phyloP scores from a whole-genome alignment of 2,329 filamentous ascomycete genomes.

The Raffaelea ambrosiae region DNA sequence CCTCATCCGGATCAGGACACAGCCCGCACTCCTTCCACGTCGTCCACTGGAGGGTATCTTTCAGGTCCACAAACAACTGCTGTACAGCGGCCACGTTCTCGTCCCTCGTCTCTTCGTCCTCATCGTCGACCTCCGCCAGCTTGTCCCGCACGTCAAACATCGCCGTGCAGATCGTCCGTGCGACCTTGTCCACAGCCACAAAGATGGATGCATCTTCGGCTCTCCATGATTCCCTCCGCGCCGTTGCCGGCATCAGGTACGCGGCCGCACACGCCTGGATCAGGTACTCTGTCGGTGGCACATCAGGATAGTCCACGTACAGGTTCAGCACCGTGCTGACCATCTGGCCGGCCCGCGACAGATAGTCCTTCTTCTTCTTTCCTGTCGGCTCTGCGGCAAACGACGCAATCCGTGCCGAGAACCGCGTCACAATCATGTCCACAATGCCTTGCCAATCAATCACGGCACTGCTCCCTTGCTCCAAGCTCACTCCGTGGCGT shows the following conservation, averaged over 20 bases:
- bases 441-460: conserved; percentile 59
- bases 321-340: conserved; percentile 17
- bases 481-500: conserved; percentile 21
- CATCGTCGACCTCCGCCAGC: conserved; percentile 6
- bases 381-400: conserved; percentile 22
- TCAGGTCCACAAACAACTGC: conserved; percentile 13
- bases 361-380: not conserved
- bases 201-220: conserved; percentile 35
- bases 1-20: conserved; percentile 20
- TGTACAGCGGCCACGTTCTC: conserved; percentile 1
- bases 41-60: conserved; percentile 22
- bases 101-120: conserved; percentile 8
- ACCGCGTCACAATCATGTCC: conserved; percentile 58
- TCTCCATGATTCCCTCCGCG: conserved; percentile 21
- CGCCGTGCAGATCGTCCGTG: conserved; percentile 27
- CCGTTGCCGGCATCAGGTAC: conserved; percentile 26
- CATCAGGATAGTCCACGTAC: conserved; percentile 32
- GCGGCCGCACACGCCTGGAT: conserved; percentile 36
- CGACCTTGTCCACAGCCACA: conserved; percentile 30
- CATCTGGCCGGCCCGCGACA: conserved; percentile 29
- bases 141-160: conserved; percentile 20
- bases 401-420: conserved; percentile 42
- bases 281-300: conserved; percentile 4
- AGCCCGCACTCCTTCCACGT: conserved; percentile 24
- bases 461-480: conserved; percentile 14